Evolutionary conservation across 2,329 filamentous ascomycete genomes (phyloP).

Genomic region (Aspergillus persii): DNA sequence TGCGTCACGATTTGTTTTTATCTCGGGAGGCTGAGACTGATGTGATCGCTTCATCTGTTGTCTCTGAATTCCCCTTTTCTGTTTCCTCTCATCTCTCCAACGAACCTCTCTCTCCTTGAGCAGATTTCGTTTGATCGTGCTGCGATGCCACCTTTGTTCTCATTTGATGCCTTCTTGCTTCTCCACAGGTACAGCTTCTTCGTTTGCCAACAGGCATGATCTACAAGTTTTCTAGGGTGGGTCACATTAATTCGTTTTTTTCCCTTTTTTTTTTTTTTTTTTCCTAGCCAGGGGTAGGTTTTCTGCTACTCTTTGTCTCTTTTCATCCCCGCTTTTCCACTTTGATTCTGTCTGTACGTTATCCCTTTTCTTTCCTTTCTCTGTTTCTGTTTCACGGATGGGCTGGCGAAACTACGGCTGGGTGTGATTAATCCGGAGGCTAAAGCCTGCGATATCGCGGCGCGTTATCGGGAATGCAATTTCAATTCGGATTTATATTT

Average conservation of each 20-base stretch:
- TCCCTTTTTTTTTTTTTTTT: not conserved
- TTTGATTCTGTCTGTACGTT: conserved; percentile 23
- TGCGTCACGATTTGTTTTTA: conserved; percentile 28
- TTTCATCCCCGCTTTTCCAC: conserved; percentile 12
- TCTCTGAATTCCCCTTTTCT: not conserved
- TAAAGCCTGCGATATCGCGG: conserved; percentile 20
- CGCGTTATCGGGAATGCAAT: conserved; percentile 23
- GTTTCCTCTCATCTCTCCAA: conserved; percentile 9
- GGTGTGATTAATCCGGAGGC: conserved; percentile 25
- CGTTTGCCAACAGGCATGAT: not conserved
- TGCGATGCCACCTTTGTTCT: conserved; percentile 4
- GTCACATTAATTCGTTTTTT: not conserved
- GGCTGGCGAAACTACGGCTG: conserved; percentile 32
- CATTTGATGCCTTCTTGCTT: conserved; percentile 8
- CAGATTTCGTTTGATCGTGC: conserved; percentile 7
- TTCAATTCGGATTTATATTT: not conserved
- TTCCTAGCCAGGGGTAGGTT: conserved; percentile 12
- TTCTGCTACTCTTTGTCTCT: conserved; percentile 16
- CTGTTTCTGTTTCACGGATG: conserved; percentile 14
- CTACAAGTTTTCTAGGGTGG: not conserved
- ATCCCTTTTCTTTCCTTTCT: conserved; percentile 16
- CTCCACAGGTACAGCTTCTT: conserved; percentile 3
- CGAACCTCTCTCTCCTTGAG: not conserved
- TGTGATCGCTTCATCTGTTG: not conserved
- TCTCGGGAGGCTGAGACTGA: conserved; percentile 22